These are phyloP conservation scores for Hypholoma sublateritium DNA, from an alignment of 768 basidiomycete species.

Conservation along the genomic window DNA sequence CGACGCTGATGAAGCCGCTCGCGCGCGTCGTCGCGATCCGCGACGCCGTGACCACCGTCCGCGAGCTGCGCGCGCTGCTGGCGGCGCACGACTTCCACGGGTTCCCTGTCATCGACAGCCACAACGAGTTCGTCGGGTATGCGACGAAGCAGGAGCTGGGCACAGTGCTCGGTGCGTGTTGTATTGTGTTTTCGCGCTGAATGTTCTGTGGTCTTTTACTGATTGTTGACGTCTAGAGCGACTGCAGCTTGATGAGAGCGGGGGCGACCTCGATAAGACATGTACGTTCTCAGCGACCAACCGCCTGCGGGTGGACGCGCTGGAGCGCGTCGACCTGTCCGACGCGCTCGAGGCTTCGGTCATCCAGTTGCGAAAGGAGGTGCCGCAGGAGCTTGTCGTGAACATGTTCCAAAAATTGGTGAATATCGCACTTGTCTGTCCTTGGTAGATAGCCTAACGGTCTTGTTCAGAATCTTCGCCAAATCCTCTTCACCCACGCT, in stretches of 20 bases:
- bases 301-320: constrained; percentile 22
- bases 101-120: constrained; percentile 59
- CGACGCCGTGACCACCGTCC: constrained; percentile 46
- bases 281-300: constrained; percentile 41
- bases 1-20: constrained; percentile 56
- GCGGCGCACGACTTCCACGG: constrained; percentile 51
- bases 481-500: constrained; percentile 62
- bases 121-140: constrained; percentile 55
- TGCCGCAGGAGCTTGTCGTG: constrained; percentile 70
- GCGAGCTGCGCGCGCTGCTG: constrained; percentile 52
- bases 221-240: constrained; percentile 18
- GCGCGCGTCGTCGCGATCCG: constrained; percentile 51
- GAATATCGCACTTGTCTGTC: constrained; percentile 2
- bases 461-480: constrained; percentile 56
- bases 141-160: constrained; percentile 56
- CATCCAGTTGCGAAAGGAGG: constrained; percentile 65
- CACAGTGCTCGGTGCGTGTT: constrained; percentile 32
- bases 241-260: constrained; percentile 29
- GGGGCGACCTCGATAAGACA: constrained; percentile 27
- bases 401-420: constrained; percentile 77
- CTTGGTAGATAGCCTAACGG: background rate
- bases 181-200: background rate
- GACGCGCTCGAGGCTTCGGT: constrained; percentile 46
- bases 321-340: constrained; percentile 37
- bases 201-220: background rate